Percentiles rank a stretch among this genome's conserved stretches.
phyloP scores from a whole-genome alignment of 305 asterid genomes.

The Fraxinus velutina region DNA sequence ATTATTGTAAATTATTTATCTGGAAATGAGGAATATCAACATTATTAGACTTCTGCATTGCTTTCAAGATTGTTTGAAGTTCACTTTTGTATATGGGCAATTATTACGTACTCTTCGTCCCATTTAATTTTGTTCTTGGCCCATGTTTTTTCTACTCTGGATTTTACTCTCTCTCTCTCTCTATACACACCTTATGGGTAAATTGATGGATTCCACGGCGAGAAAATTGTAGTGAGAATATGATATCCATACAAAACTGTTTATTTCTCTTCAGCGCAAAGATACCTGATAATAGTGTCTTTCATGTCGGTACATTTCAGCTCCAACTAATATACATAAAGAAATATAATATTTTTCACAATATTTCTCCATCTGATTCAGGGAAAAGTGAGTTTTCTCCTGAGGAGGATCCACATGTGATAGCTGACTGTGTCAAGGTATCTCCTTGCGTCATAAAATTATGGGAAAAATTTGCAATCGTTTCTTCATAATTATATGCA shows the following conservation, averaged over 20 bases:
- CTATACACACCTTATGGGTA: not conserved
- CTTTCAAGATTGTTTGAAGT: not conserved
- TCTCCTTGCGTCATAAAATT: conserved; percentile 27
- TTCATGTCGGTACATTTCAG: conserved; percentile 12
- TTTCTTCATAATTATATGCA: conserved; percentile 11
- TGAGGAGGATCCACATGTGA: conserved; percentile 94
- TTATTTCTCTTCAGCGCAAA: conserved; percentile 6
- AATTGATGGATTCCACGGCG: not conserved
- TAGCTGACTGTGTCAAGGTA: conserved; percentile 98
- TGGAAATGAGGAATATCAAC: not conserved
- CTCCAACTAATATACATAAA: conserved; percentile 5
- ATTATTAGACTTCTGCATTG: not conserved
- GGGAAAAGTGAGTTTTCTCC: conserved; percentile 79
- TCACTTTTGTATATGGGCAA: not conserved
- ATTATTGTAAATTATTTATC: not conserved
- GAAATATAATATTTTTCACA: conserved; percentile 19
- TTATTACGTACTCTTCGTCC: not conserved
- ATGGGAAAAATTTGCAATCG: conserved; percentile 9
- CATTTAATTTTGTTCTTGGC: not conserved
- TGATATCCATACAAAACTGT: not conserved
- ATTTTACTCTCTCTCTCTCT: not conserved
- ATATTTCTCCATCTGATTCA: conserved; percentile 32
- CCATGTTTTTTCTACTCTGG: not conserved
- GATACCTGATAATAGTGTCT: not conserved
- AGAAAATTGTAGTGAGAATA: not conserved